These are phyloP conservation scores for Pestalotiopsis sp. DNA, from an alignment of 2,329 filamentous ascomycete genomes.

Conservation along the genomic window DNA sequence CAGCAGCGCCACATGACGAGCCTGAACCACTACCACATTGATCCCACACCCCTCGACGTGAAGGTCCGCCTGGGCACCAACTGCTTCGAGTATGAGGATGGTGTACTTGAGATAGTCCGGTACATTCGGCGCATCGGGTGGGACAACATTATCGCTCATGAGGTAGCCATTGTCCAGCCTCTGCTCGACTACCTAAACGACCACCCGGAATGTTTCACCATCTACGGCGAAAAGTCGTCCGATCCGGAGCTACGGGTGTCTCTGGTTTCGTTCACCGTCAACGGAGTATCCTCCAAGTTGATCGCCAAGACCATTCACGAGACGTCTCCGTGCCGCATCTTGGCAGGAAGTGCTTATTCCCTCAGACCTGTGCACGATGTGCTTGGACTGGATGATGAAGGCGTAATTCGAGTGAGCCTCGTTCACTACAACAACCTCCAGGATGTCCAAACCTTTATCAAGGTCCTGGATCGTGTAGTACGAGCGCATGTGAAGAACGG, in stretches of 20 bases:
- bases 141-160: constrained; percentile 8
- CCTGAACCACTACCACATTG: constrained; percentile 7
- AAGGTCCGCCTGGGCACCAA: constrained; percentile 54
- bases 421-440: constrained; percentile 67
- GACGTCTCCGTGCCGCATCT: constrained; percentile 8
- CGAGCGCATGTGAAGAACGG: background rate
- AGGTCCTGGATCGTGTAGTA: constrained; percentile 8
- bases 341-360: constrained; percentile 48
- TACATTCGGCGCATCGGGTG: constrained; percentile 9
- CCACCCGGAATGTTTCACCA: constrained; percentile 9
- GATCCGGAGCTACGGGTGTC: constrained; percentile 8
- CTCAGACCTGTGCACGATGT: constrained; percentile 63
- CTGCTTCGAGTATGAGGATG: constrained; percentile 10
- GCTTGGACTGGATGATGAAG: constrained; percentile 59
- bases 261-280: constrained; percentile 45
- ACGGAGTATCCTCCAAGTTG: constrained; percentile 59
- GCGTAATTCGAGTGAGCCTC: constrained; percentile 70
- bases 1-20: constrained; percentile 48
- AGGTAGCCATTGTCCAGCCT: constrained; percentile 9
- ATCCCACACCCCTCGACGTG: constrained; percentile 8
- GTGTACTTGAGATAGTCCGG: constrained; percentile 11
- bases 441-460: constrained; percentile 4
- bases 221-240: constrained; percentile 11
- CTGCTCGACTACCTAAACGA: constrained; percentile 7
- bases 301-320: constrained; percentile 9